A percentile compares a stretch with the other conserved stretches of the same genome.
Evolutionary conservation across 129 eudicot species (phyloP).

Genomic region (Scalesia atractyloides): DNA sequence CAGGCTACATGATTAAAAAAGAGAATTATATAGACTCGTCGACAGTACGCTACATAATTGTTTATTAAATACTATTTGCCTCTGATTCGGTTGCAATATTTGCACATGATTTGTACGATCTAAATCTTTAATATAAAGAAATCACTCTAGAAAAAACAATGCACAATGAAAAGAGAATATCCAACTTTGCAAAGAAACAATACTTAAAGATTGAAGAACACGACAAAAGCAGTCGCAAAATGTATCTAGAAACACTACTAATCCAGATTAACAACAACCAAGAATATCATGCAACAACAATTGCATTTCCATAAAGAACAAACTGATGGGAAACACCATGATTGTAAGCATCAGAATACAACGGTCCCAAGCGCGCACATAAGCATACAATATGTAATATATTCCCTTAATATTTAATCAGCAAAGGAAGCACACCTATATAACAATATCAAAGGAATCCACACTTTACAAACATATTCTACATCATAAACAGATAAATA

Average conservation of each 20-base stretch:
- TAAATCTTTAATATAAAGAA: constrained; percentile 15
- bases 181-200: constrained; percentile 55
- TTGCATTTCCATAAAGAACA: constrained; percentile 40
- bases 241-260: constrained; percentile 31
- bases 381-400: constrained; percentile 41
- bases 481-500: no score
- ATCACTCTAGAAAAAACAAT: constrained; percentile 28
- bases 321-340: constrained; percentile 42
- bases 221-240: constrained; percentile 15
- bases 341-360: constrained; percentile 75
- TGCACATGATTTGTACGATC: constrained; percentile 28
- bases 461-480: constrained; percentile 37
- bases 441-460: constrained; percentile 43
- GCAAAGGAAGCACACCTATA: constrained; percentile 32
- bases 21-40: constrained; percentile 30
- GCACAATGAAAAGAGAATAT: constrained; percentile 41
- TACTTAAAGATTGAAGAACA: constrained; percentile 36
- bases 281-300: constrained; percentile 23
- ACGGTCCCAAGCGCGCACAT: constrained; percentile 50
- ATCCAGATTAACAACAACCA: constrained; percentile 21
- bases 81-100: constrained; percentile 34
- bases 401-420: constrained; percentile 46
- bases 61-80: constrained; percentile 29
- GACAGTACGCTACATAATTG: constrained; percentile 36
- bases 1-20: constrained; percentile 63